phyloP scores from a whole-genome alignment of 371 early-diverging fungal genomes.

The Mortierella polycephala region DNA sequence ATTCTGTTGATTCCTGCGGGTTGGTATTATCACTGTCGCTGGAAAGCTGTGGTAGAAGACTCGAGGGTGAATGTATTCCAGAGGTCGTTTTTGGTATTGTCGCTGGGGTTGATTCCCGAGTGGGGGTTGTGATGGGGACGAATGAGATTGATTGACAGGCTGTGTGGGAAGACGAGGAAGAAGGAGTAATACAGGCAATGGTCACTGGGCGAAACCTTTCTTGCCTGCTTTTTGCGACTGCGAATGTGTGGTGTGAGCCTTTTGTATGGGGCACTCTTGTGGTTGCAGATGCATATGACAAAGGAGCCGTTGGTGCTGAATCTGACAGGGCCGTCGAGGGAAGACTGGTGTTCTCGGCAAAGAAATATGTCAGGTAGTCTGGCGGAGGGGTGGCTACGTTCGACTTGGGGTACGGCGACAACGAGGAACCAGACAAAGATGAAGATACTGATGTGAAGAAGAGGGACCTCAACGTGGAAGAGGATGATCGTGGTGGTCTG shows the following conservation, averaged over 20 bases:
- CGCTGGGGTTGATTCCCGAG: constrained; percentile 7
- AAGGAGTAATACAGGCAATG: constrained; percentile 1
- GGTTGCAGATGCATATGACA: constrained; percentile 1
- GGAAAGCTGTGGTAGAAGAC: no score
- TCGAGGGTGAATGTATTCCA: no score
- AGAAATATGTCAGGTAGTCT: constrained; percentile 49
- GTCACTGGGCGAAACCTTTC: constrained; percentile 33
- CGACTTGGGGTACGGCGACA: background rate
- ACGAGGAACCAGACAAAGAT: constrained; percentile 13
- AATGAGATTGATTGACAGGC: background rate
- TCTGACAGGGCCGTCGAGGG: background rate
- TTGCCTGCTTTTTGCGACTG: constrained; percentile 12
- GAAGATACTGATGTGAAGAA: constrained; percentile 31
- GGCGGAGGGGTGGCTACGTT: constrained; percentile 20
- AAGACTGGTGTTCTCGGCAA: constrained; percentile 27
- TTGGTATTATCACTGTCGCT: no score
- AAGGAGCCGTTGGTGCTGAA: constrained; percentile 1
- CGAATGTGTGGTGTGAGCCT: background rate
- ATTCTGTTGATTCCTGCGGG: no score
- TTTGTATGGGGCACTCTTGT: background rate
- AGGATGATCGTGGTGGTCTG: constrained; percentile 10
- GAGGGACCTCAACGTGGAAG: constrained; percentile 14
- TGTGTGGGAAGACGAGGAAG: constrained; percentile 5
- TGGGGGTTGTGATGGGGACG: constrained; percentile 5
- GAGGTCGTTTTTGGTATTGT: background rate